Conservation (phyloP, 2,329 filamentous ascomycete species). For the Epichloe bromicola region DNA sequence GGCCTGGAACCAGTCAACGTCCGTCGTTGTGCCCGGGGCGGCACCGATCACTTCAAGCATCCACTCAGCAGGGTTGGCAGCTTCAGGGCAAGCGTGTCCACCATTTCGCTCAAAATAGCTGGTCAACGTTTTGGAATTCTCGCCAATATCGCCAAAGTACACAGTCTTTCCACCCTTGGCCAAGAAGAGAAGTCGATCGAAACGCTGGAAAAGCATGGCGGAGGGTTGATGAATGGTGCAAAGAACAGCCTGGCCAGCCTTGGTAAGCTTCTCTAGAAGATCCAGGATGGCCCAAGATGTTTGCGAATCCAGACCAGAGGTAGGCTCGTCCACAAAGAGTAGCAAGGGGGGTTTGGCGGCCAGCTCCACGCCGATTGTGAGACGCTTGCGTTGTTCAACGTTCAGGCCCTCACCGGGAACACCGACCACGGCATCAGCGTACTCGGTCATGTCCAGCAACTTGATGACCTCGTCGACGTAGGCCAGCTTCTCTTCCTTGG, state of each 20-base stretch:
- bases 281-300: constrained; percentile 88
- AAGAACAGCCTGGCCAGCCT: constrained; percentile 83
- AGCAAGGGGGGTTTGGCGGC: constrained; percentile 78
- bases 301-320: constrained; percentile 84
- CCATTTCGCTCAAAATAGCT: constrained; percentile 67
- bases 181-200: constrained; percentile 69
- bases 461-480: constrained; percentile 89
- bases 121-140: constrained; percentile 54
- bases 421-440: constrained; percentile 82
- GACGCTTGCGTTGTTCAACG: constrained; percentile 56
- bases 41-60: constrained; percentile 55
- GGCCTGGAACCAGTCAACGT: constrained; percentile 51
- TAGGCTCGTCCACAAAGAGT: constrained; percentile 89
- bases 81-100: constrained; percentile 47
- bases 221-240: constrained; percentile 98
- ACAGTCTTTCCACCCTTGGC: constrained; percentile 64
- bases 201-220: constrained; percentile 86
- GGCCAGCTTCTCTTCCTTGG: constrained; percentile 63
- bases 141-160: constrained; percentile 70
- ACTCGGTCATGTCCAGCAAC: constrained; percentile 78
- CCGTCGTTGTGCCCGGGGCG: constrained; percentile 48
- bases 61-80: constrained; percentile 73
- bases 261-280: constrained; percentile 77
- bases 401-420: constrained; percentile 78
- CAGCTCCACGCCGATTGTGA: constrained; percentile 93